Percentiles rank a stretch among this genome's conserved stretches.
Evolutionary conservation across 495 filamentous ascomycete genomes (phyloP).

Genomic region (Pyronema omphalodes): DNA sequence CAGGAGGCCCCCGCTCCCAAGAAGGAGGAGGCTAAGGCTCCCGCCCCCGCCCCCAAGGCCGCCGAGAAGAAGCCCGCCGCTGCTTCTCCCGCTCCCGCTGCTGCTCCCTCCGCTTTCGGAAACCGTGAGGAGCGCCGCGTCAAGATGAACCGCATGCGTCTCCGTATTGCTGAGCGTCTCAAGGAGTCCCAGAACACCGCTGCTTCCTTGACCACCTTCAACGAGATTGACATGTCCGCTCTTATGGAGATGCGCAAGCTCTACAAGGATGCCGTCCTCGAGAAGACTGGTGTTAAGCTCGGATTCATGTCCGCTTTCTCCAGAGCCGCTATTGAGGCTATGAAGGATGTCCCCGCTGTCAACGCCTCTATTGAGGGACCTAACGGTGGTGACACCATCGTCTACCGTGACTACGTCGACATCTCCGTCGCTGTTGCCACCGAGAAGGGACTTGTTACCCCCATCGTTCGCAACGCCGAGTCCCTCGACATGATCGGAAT

Average conservation of each 20-base stretch:
- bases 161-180: constrained; percentile 87
- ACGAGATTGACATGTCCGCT: constrained; percentile 98
- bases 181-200: constrained; percentile 99
- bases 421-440: constrained; percentile 95
- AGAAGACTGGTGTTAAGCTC: constrained; percentile 93
- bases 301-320: constrained; percentile 98
- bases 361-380: constrained; percentile 96
- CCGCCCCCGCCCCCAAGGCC: constrained; percentile 25
- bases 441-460: constrained; percentile 92
- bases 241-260: constrained; percentile 91
- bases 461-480: constrained; percentile 88
- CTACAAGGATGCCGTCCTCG: constrained; percentile 90
- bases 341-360: constrained; percentile 87
- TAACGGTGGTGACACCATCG: constrained; percentile 88
- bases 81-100: constrained; percentile 16
- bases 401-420: constrained; percentile 95
- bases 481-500: constrained; percentile 70
- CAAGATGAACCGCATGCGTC: constrained; percentile 99
- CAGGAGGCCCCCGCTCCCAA: constrained; percentile 28
- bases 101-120: constrained; percentile 32
- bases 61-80: constrained; percentile 25
- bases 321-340: constrained; percentile 74
- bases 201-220: constrained; percentile 93
- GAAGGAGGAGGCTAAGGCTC: constrained; percentile 30
- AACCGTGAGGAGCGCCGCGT: constrained; percentile 81